Evolutionary conservation across 78 protist genomes (phyloP), one percentile per base, ranked within the genome.

Genomic region (Pelomyxa schiedti): DNA sequence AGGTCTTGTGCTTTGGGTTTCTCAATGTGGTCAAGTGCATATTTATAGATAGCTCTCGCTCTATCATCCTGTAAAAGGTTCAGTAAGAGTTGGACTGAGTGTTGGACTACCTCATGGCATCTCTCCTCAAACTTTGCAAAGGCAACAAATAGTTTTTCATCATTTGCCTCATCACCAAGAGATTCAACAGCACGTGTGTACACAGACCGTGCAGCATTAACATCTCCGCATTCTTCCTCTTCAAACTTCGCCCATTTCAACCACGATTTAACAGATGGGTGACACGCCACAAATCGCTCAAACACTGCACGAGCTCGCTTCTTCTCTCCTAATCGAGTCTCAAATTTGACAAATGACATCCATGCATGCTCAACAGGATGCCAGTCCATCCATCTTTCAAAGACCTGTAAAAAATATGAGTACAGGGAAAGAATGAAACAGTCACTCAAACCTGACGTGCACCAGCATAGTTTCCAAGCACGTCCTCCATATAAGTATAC

Each of bases 311-410:
- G 83, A 3, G 90, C 96, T 39, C 82, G 53, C 0, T 81, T 92
- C 24, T 29, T 3, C 41, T 89, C 82, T 8, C 72, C 58, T 74
- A 89, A 79, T 16, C 96, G 74, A 40, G 67, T 29, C 83, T 96
- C 98, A 47, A 96, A 77, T 32, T 90, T 80, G 28, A 90, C 77
- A 86, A 67, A 95, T 5, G 91, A 3, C 39, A 70, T 7, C 98
- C 98, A 97, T n/a, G 97, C 97, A 36, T 37, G 77, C 69, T 76
- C 78, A 8, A 66, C 87, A 0, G 90, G 90, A 69, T 86, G 67
- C 90, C 91, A 86, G 37, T 36, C 69, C 95, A 94, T 92, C 99
- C 99, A 98, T 30, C 98, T 80, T 52, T 95, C 95, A 43, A 90
- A 96, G n/a, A 97, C 64, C n/a, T n/a, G n/a, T n/a, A n/a, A n/a